A percentile compares a stretch with the other conserved stretches of the same genome.
phyloP scores from a whole-genome alignment of 495 filamentous ascomycete species.

The Aspergillus mulundensis region DNA sequence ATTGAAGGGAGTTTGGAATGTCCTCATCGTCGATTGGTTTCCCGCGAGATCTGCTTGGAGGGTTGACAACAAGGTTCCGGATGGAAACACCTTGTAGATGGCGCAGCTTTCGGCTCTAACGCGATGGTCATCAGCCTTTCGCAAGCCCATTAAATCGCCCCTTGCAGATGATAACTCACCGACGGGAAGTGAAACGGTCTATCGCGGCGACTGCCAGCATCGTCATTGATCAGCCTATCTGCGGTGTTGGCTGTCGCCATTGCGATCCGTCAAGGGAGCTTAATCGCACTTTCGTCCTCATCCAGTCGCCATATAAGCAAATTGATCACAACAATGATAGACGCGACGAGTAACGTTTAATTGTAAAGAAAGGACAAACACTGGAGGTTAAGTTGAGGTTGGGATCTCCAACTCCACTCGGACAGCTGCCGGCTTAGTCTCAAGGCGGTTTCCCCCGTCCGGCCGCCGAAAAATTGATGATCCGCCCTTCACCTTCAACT shows the following conservation, averaged over 20 bases:
- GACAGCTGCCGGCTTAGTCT: neutral
- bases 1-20: constrained; percentile 62
- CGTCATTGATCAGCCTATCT: constrained; percentile 17
- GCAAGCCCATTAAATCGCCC: neutral
- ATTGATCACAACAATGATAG: neutral
- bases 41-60: constrained; percentile 51
- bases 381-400: neutral
- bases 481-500: constrained; percentile 14
- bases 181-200: constrained; percentile 48
- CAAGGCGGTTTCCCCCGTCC: constrained; percentile 13
- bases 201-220: constrained; percentile 33
- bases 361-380: neutral
- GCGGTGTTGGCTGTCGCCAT: constrained; percentile 17
- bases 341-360: neutral
- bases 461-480: constrained; percentile 27
- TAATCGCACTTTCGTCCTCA: constrained; percentile 12
- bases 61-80: constrained; percentile 71
- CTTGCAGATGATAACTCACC: constrained; percentile 22
- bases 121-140: constrained; percentile 9
- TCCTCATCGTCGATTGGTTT: constrained; percentile 84
- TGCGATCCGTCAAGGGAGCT: constrained; percentile 12
- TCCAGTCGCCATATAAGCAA: constrained; percentile 15
- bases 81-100: constrained; percentile 84
- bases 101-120: constrained; percentile 79
- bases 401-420: neutral